Evolutionary conservation across 176 grass and related monocot species (phyloP).

Genomic region (Oryza glaberrima): DNA sequence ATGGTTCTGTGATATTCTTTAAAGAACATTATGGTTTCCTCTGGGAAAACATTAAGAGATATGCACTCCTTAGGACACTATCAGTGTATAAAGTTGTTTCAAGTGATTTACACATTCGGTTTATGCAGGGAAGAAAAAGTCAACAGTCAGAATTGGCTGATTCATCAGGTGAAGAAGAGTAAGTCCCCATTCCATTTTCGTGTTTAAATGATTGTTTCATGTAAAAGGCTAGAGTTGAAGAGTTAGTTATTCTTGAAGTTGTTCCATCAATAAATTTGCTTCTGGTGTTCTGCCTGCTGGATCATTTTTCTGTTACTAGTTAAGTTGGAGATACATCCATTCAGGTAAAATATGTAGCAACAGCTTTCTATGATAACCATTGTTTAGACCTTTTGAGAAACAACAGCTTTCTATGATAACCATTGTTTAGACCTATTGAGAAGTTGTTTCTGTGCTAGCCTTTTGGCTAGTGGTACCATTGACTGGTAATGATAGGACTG

Average conservation of each 20-base stretch:
- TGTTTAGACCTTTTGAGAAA: not conserved
- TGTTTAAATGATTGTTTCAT: constrained; percentile 22
- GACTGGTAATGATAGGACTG: not conserved
- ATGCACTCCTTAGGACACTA: constrained; percentile 23
- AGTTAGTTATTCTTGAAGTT: constrained; percentile 30
- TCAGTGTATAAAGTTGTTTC: not conserved
- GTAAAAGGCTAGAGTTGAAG: not conserved
- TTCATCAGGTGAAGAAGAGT: constrained; percentile 98
- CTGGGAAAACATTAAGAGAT: constrained; percentile 8
- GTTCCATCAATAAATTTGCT: not conserved
- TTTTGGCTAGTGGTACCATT: constrained; percentile 9
- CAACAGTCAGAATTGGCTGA: constrained; percentile 76
- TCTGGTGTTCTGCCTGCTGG: not conserved
- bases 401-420: constrained; percentile 3
- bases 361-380: constrained; percentile 14
- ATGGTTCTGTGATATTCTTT: not conserved
- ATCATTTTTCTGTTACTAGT: not conserved
- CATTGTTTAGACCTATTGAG: not conserved
- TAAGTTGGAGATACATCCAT: constrained; percentile 8
- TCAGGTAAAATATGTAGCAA: not conserved
- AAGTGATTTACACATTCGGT: constrained; percentile 39
- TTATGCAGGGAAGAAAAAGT: constrained; percentile 77
- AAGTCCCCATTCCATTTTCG: constrained; percentile 42
- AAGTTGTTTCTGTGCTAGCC: constrained; percentile 10
- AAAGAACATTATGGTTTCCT: constrained; percentile 1